These are phyloP conservation scores for Dictyostelium firmibasis DNA, from an alignment of 78 protist genomes.

Conservation along the genomic window DNA sequence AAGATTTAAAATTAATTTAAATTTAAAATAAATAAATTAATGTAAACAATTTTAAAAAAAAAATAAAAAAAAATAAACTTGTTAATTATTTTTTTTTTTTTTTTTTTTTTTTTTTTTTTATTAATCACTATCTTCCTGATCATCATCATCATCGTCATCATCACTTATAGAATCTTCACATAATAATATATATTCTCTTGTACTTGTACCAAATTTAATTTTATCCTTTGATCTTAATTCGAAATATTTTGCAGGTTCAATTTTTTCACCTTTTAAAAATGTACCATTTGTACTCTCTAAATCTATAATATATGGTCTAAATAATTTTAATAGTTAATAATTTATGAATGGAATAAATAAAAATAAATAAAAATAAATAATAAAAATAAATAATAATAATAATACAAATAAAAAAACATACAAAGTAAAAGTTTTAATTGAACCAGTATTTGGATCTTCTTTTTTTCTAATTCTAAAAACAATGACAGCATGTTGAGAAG, in stretches of 20 bases:
- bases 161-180: slow-evolving; percentile 66
- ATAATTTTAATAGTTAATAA: not conserved
- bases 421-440: not conserved
- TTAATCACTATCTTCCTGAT: not conserved
- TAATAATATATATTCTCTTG: slow-evolving; percentile 90
- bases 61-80: not conserved
- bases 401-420: not conserved
- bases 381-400: too few relatives aligned
- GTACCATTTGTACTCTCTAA: slow-evolving; percentile 93
- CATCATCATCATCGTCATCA: not conserved
- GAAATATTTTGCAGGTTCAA: slow-evolving; percentile 79
- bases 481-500: slow-evolving; percentile 94
- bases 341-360: too few relatives aligned
- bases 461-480: slow-evolving; percentile 51
- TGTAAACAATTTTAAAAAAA: not conserved
- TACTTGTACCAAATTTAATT: slow-evolving; percentile 84
- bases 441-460: slow-evolving; percentile 32
- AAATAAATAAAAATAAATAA: not conserved
- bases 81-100: not conserved
- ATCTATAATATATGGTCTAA: slow-evolving; percentile 92
- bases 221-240: slow-evolving; percentile 84
- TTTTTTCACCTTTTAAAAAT: slow-evolving; percentile 66
- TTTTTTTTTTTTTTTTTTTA: not conserved
- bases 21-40: not conserved
- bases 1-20: not conserved